Conservation (phyloP, 2,329 filamentous ascomycete genomes). For the Talaromyces islandicus region DNA sequence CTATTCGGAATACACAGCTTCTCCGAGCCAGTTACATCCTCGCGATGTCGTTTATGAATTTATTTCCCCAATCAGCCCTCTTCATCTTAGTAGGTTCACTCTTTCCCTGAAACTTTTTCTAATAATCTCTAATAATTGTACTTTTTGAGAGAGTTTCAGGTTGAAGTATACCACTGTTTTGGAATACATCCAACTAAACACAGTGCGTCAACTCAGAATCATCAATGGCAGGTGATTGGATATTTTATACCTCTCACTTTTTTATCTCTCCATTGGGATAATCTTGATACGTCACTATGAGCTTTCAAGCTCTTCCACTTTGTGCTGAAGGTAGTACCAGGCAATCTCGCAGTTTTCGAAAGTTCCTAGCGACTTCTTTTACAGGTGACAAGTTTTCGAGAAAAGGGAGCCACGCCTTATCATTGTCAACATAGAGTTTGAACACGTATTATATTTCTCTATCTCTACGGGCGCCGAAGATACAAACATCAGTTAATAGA, state of each 20-base stretch:
- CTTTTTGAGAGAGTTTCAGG: background rate
- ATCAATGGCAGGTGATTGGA: background rate
- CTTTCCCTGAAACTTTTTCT: background rate
- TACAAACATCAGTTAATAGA: background rate
- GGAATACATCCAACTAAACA: background rate
- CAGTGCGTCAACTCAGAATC: background rate
- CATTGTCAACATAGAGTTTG: background rate
- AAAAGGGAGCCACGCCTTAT: background rate
- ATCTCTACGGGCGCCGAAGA: background rate
- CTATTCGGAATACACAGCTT: background rate
- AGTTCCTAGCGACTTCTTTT: background rate
- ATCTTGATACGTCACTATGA: conserved; percentile 8
- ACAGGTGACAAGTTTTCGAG: background rate
- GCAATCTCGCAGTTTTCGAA: background rate
- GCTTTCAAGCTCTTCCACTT: background rate
- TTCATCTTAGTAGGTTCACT: background rate
- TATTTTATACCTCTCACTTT: background rate
- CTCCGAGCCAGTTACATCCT: conserved; percentile 5
- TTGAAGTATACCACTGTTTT: background rate
- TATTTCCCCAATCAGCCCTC: background rate
- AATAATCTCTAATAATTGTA: background rate
- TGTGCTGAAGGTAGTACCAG: background rate
- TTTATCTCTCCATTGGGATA: background rate
- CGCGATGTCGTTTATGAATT: background rate
- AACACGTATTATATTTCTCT: background rate